Evolutionary conservation across 2,329 filamentous ascomycete genomes (phyloP).

Genomic region (Monosporascus sp.): DNA sequence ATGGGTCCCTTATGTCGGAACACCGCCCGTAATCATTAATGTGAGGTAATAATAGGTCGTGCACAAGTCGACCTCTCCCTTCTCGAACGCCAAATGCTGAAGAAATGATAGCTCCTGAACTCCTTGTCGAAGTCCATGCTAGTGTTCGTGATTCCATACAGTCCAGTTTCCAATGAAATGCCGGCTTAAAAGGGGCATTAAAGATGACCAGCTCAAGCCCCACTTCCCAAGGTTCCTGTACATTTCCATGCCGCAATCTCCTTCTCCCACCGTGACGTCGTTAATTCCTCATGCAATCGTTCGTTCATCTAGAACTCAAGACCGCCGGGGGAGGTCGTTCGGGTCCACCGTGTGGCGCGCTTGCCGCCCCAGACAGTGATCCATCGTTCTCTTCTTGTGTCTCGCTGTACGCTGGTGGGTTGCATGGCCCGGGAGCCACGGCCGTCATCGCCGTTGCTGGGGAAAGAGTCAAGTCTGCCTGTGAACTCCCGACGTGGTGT

Average conservation of each 20-base stretch:
- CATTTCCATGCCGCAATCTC: no score
- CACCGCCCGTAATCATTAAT: no score
- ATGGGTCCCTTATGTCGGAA: no score
- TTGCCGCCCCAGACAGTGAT: background rate
- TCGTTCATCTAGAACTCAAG: background rate
- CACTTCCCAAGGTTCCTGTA: background rate
- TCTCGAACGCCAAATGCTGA: no score
- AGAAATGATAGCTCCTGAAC: background rate
- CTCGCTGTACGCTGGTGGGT: constrained; percentile 4
- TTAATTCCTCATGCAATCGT: background rate
- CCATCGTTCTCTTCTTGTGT: background rate
- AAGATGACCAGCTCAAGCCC: background rate
- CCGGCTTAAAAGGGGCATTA: background rate
- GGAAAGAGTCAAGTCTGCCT: background rate
- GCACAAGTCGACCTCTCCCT: no score
- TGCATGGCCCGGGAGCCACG: background rate
- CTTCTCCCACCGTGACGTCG: background rate
- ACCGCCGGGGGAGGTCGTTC: background rate
- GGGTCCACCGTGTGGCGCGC: background rate
- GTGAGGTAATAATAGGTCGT: no score
- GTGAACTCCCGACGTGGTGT: constrained; percentile 10
- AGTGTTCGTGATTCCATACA: background rate
- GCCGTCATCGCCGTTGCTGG: background rate
- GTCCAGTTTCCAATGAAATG: background rate
- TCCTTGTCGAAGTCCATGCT: background rate